Evolutionary conservation across 2,329 filamentous ascomycete species (phyloP).

Genomic region (Fusarium beomiforme): DNA sequence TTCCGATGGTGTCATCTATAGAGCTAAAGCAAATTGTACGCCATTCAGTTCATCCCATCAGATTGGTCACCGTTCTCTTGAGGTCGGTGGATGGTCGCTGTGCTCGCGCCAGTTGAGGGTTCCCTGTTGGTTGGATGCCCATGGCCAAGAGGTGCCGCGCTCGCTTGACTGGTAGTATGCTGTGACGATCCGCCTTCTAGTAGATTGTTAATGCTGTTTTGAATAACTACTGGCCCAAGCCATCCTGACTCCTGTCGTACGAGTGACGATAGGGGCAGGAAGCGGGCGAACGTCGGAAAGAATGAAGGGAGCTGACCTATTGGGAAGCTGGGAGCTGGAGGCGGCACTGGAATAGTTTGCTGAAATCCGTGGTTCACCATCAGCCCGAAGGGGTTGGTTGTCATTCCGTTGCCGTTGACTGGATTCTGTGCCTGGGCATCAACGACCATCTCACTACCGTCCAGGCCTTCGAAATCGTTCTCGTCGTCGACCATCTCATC

Average conservation of each 20-base stretch:
- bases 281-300: conserved; percentile 28
- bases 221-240: conserved; percentile 36
- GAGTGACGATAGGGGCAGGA: conserved; percentile 30
- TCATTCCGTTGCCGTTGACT: conserved; percentile 20
- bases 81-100: conserved; percentile 49
- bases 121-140: conserved; percentile 39
- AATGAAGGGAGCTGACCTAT: conserved; percentile 38
- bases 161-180: conserved; percentile 37
- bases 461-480: conserved; percentile 55
- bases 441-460: conserved; percentile 52
- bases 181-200: conserved; percentile 37
- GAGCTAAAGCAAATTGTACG: conserved; percentile 15
- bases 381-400: conserved; percentile 3
- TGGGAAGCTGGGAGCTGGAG: conserved; percentile 38
- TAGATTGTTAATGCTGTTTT: conserved; percentile 45
- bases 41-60: conserved; percentile 38
- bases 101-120: conserved; percentile 48
- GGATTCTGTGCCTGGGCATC: conserved; percentile 46
- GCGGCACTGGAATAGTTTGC: conserved; percentile 44
- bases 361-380: conserved; percentile 16
- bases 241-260: conserved; percentile 28
- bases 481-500: conserved; percentile 58
- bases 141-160: conserved; percentile 44
- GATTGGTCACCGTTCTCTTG: conserved; percentile 29
- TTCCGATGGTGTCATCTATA: conserved; percentile 20